Conservation (phyloP, 768 basidiomycete genomes). For the Leccinum uliginosum region DNA sequence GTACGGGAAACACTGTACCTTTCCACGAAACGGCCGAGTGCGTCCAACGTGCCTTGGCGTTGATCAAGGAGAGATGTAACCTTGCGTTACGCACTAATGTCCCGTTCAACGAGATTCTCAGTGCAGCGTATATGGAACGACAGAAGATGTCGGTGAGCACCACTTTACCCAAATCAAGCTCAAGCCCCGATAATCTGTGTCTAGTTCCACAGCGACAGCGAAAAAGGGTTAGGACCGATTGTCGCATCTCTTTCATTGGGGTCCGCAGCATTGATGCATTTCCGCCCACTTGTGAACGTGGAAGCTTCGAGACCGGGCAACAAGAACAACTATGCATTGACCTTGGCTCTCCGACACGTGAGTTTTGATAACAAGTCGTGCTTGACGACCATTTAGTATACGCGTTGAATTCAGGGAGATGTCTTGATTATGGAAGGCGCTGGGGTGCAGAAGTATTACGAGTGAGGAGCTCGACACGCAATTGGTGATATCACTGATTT, state of each 20-base stretch:
- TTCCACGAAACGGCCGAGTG: constrained; percentile 55
- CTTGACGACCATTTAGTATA: constrained; percentile 4
- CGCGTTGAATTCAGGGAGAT: constrained; percentile 56
- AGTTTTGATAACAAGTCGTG: constrained; percentile 10
- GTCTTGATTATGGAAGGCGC: constrained; percentile 74
- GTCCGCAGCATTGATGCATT: constrained; percentile 76
- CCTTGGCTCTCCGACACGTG: constrained; percentile 65
- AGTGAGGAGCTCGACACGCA: constrained; percentile 41
- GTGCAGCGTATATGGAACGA: constrained; percentile 80
- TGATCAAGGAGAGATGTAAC: constrained; percentile 54
- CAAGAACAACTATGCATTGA: constrained; percentile 37
- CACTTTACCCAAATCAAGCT: background rate
- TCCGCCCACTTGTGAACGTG: constrained; percentile 47
- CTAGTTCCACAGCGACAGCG: constrained; percentile 79
- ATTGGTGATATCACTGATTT: constrained; percentile 10
- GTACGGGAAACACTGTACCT: constrained; percentile 67
- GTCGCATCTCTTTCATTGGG: constrained; percentile 78
- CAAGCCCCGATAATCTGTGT: constrained; percentile 6
- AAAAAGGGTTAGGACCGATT: constrained; percentile 64
- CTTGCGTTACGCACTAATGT: constrained; percentile 38
- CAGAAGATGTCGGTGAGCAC: constrained; percentile 75
- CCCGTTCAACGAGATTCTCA: constrained; percentile 74
- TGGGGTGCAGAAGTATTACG: constrained; percentile 63
- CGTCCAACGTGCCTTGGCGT: constrained; percentile 50
- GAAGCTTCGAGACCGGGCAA: constrained; percentile 29